These are phyloP conservation scores for Colletotrichum liaoningense DNA, from an alignment of 2,329 filamentous ascomycete genomes.

Conservation along the genomic window DNA sequence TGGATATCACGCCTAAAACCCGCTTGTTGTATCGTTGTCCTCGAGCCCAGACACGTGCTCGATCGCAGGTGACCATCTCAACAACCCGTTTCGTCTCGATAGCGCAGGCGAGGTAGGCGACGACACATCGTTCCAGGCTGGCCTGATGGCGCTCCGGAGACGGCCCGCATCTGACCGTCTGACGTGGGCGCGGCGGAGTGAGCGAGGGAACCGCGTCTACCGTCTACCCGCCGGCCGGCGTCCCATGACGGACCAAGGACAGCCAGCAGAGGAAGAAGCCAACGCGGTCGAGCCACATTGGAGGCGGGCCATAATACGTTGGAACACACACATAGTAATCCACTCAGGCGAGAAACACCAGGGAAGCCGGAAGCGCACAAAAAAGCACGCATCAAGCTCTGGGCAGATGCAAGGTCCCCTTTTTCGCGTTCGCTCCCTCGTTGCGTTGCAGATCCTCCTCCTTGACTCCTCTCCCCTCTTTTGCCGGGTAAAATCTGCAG, in stretches of 20 bases:
- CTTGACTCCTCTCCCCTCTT: conserved; percentile 10
- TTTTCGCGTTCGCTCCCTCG: neutral
- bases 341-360: neutral
- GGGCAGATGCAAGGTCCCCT: conserved; percentile 7
- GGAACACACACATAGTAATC: neutral
- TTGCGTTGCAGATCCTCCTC: conserved; percentile 19
- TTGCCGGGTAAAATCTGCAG: conserved; percentile 18
- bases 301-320: neutral
- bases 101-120: neutral
- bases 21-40: neutral
- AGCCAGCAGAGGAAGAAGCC: neutral
- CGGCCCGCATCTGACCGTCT: too few species aligned
- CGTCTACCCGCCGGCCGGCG: neutral
- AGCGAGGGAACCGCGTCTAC: neutral
- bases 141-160: neutral
- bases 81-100: neutral
- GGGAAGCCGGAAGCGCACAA: conserved; percentile 3
- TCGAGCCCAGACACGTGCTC: conserved; percentile 3
- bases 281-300: neutral
- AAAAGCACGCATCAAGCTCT: conserved; percentile 10
- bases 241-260: neutral
- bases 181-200: neutral
- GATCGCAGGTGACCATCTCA: neutral
- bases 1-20: neutral
- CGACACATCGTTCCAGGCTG: neutral